Evolutionary conservation across 108 stramenopile species (phyloP).

Genomic region (Nitzschia palea): DNA sequence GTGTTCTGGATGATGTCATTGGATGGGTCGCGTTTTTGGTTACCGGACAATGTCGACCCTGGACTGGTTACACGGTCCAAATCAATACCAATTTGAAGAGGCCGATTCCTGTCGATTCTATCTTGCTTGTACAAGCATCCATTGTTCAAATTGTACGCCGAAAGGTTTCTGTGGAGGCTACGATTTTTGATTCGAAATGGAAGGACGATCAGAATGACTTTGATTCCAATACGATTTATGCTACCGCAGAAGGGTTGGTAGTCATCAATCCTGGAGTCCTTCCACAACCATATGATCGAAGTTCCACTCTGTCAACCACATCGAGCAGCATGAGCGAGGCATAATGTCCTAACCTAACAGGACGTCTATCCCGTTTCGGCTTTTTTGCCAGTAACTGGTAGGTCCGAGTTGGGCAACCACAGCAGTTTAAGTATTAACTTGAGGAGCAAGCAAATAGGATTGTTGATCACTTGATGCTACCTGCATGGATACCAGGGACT

Average conservation of each 20-base stretch:
- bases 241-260: constrained; percentile 62
- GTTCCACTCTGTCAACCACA: neutral
- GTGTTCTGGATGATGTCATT: constrained; percentile 81
- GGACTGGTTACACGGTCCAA: constrained; percentile 87
- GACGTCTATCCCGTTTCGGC: too few species aligned
- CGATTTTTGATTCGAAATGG: constrained; percentile 34
- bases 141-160: constrained; percentile 62
- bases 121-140: constrained; percentile 48
- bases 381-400: too few species aligned
- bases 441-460: too few species aligned
- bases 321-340: constrained; percentile 6
- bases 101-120: constrained; percentile 59
- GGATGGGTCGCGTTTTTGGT: constrained; percentile 81
- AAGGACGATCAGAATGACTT: constrained; percentile 5
- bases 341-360: too few species aligned
- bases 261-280: constrained; percentile 60
- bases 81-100: constrained; percentile 64
- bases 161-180: constrained; percentile 64
- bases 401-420: too few species aligned
- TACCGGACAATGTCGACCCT: constrained; percentile 63
- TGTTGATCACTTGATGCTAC: too few species aligned
- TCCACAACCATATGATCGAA: constrained; percentile 2
- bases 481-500: too few species aligned
- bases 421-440: too few species aligned
- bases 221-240: constrained; percentile 35